These are phyloP conservation scores for Prunus yedoensis DNA, from an alignment of 331 rosid species.

Conservation along the genomic window DNA sequence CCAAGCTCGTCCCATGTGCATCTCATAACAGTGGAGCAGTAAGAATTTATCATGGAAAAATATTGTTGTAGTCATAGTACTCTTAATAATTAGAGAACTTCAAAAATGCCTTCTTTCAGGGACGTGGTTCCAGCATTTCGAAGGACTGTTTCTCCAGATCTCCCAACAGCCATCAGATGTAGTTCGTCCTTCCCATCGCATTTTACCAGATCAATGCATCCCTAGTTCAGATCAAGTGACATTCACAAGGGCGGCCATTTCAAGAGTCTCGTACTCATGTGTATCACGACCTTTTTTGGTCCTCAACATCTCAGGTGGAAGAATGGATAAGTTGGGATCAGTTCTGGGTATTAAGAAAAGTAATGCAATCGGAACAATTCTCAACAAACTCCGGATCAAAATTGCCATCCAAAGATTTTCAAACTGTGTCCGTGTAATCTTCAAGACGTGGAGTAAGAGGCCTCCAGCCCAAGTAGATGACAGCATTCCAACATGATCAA, in stretches of 20 bases:
- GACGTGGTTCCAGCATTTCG: neutral
- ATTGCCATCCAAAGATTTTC: conserved; percentile 78
- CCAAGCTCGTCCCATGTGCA: neutral
- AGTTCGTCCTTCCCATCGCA: neutral
- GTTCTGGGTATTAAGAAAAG: conserved; percentile 83
- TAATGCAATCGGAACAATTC: conserved; percentile 62
- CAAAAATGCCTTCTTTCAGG: neutral
- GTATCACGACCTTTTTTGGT: conserved; percentile 37
- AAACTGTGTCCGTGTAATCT: conserved; percentile 68
- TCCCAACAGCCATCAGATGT: neutral
- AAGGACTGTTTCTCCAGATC: neutral
- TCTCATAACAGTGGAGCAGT: neutral
- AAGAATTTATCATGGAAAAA: neutral
- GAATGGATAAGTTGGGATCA: conserved; percentile 71
- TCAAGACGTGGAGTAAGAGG: conserved; percentile 63
- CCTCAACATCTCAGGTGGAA: conserved; percentile 39
- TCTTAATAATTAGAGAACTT: neutral
- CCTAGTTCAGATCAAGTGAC: neutral
- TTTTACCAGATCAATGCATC: neutral
- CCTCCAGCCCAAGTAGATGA: conserved; percentile 94
- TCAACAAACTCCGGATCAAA: conserved; percentile 68
- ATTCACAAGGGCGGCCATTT: conserved; percentile 65
- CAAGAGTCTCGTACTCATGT: conserved; percentile 48
- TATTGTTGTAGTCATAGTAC: neutral
- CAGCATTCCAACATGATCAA: conserved; percentile 79